These are phyloP conservation scores for Carex pumila DNA, from an alignment of 176 grass and related monocot genomes.

Conservation along the genomic window DNA sequence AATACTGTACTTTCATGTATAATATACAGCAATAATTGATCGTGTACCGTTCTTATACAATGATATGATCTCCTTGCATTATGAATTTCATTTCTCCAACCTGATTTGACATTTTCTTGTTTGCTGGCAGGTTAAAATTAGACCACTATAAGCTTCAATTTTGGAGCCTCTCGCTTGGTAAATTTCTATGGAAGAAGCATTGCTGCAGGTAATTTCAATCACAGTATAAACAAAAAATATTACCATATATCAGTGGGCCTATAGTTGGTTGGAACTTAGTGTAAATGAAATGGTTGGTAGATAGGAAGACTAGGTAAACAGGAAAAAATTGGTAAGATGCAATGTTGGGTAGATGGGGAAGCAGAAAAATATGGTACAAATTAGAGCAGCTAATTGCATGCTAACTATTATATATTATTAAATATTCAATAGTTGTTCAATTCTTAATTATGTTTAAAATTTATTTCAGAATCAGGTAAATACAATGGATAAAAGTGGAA, in stretches of 20 bases:
- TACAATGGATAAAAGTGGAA: conserved; percentile 67
- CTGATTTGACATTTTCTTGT: neutral
- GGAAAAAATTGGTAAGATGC: neutral
- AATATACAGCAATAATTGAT: neutral
- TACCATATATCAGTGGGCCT: neutral
- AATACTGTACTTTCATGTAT: neutral
- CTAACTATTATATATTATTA: neutral
- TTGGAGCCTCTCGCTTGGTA: neutral
- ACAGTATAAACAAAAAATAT: neutral
- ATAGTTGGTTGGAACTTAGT: neutral
- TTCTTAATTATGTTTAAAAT: neutral
- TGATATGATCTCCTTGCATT: neutral
- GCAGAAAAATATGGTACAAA: neutral
- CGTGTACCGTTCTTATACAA: neutral
- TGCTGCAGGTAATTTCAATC: conserved; percentile 16
- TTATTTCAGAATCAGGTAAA: conserved; percentile 34
- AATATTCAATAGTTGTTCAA: neutral
- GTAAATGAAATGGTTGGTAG: conserved; percentile 3
- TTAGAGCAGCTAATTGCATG: neutral
- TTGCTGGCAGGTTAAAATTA: neutral
- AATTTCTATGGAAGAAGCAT: conserved; percentile 13
- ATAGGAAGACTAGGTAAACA: conserved; percentile 4
- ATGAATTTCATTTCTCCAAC: neutral
- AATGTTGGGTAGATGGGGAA: neutral
- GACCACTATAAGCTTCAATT: neutral